These are phyloP conservation scores for Rubroshorea leprosula DNA, from an alignment of 345 rosid genomes.

Conservation along the genomic window DNA sequence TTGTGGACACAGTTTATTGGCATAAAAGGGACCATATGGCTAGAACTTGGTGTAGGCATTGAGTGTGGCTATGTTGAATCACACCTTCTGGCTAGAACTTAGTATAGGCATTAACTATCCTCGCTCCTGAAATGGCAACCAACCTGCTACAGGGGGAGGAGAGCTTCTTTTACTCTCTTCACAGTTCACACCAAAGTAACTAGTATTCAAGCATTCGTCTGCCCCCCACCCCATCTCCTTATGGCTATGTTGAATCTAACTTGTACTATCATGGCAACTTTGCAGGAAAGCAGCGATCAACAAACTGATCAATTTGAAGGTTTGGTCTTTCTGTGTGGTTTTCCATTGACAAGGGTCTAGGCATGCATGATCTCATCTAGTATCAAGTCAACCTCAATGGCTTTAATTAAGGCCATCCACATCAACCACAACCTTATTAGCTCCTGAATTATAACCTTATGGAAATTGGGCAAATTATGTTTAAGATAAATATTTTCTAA, in stretches of 20 bases:
- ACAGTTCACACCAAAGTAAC: constrained; percentile 38
- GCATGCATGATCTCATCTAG: too few relatives aligned
- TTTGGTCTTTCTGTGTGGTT: not conserved
- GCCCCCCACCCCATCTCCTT: too few relatives aligned
- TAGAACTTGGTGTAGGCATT: constrained; percentile 49
- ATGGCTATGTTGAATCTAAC: constrained; percentile 30
- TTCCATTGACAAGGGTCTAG: too few relatives aligned
- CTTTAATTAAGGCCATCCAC: constrained; percentile 32
- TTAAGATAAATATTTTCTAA: too few relatives aligned
- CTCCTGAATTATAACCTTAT: constrained; percentile 52
- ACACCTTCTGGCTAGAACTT: too few relatives aligned
- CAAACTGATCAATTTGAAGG: not conserved
- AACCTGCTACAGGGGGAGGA: constrained; percentile 42
- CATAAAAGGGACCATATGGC: constrained; percentile 39
- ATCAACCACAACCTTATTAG: constrained; percentile 29
- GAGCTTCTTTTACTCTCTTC: constrained; percentile 34
- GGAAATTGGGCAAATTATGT: too few relatives aligned
- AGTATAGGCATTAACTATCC: constrained; percentile 45
- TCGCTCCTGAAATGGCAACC: constrained; percentile 42
- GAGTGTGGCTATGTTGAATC: constrained; percentile 37
- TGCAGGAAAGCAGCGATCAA: constrained; percentile 36
- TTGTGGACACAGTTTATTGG: constrained; percentile 52
- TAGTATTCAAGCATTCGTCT: constrained; percentile 45
- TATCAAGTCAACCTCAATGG: too few relatives aligned
- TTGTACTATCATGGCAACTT: constrained; percentile 24